Base-by-base conservation (phyloP, 1,139 yeast genomes). In the Blastobotrys aristatus region DNA sequence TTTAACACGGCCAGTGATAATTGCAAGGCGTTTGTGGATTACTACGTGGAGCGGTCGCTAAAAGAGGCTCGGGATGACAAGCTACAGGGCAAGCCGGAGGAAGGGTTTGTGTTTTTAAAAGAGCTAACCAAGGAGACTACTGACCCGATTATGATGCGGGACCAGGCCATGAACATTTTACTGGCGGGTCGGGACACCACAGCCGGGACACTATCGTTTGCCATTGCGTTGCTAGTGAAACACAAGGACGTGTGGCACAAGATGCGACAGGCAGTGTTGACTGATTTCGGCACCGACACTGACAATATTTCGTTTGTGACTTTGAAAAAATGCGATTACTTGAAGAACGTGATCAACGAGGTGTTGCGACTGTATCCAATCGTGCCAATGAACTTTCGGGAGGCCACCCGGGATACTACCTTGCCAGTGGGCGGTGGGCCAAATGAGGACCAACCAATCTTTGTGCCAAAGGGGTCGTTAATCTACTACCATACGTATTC, bases 171-270 rank as follows among this genome's bases (percentile, higher is more conserved):
- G 56, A 76, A 75, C 56, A 73, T 76, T 53, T 61, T 76, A 51
- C 65, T 76, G 30, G 80, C 80, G 27, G 79, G 79, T 22, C 67
- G 80, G 54, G 79, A 75, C 55, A 76, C 80, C 37, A 76, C 80
- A 26, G 79, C 80, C 6, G 74, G 75, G 7, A 63, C 73, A 40
- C 66, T 75, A 49, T 71, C 77, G 2, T 74, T 73, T 56, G 55
- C 68, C 21, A 65, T 75, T 48, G 72, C 65, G 51, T 77, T 75
- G 57, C 65, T 77, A 50, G 73, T 78, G 7, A 66, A 76, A 50
- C 69, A 74, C 57, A 76, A 75, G 13, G 62, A 62, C 1, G 61
- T 74, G 10, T 62, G 59, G 59, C 21, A 44, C 14, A 55, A 57
- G 44, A 56, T 63, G 32, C 51, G 67, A 27, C 52, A 54, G 43